Conservation (phyloP, 1,139 yeast genomes). For the Lizanozyma gosingica region DNA sequence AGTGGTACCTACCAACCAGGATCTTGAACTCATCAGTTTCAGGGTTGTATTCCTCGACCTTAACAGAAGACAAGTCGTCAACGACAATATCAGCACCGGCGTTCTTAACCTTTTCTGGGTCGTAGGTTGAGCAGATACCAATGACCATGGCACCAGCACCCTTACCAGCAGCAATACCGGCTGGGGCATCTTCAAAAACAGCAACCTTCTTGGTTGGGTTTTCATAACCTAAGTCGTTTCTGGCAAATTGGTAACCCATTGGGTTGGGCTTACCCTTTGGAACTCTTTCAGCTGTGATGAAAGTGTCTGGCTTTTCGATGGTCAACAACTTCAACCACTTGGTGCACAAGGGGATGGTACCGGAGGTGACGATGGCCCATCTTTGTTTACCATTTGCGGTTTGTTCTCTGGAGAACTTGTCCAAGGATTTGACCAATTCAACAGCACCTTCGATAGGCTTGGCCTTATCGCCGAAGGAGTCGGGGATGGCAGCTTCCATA, state of each 20-base stretch:
- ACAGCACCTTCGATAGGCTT: slow-evolving; percentile 69
- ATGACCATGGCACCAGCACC: slow-evolving; percentile 77
- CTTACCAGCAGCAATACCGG: slow-evolving; percentile 79
- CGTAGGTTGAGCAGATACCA: slow-evolving; percentile 78
- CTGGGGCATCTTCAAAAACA: slow-evolving; percentile 85
- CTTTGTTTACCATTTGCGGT: slow-evolving; percentile 39
- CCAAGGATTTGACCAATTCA: slow-evolving; percentile 50
- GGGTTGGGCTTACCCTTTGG: slow-evolving; percentile 78
- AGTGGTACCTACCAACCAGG: slow-evolving; percentile 34
- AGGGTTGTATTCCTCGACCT: slow-evolving; percentile 33
- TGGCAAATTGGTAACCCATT: slow-evolving; percentile 64
- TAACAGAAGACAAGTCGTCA: slow-evolving; percentile 50
- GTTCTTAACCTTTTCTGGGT: slow-evolving; percentile 55
- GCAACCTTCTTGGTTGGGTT: slow-evolving; percentile 40
- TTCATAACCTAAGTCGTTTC: slow-evolving; percentile 44
- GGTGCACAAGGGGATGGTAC: slow-evolving; percentile 67
- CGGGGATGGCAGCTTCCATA: slow-evolving; percentile 66
- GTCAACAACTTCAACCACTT: slow-evolving; percentile 69
- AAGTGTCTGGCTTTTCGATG: slow-evolving; percentile 55
- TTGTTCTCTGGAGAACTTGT: slow-evolving; percentile 26
- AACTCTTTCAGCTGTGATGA: slow-evolving; percentile 76
- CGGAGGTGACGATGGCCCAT: slow-evolving; percentile 85
- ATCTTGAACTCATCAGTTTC: slow-evolving; percentile 42
- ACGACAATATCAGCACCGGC: slow-evolving; percentile 80
- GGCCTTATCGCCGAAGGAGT: slow-evolving; percentile 62